Conservation (phyloP, 2,329 filamentous ascomycete species). For the Apiospora koreana region DNA sequence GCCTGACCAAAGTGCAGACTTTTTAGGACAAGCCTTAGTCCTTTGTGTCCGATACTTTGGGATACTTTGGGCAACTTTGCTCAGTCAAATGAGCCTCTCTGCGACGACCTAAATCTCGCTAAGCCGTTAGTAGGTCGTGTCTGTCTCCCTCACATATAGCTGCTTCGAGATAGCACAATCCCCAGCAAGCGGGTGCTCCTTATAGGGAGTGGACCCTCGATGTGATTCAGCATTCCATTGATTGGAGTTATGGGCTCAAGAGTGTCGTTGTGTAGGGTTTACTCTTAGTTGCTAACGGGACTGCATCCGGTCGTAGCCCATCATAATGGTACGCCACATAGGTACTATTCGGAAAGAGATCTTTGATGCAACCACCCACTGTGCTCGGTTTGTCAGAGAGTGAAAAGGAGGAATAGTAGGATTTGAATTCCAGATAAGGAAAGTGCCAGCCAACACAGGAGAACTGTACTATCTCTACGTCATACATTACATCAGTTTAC, state of each 20-base stretch:
- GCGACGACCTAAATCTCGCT: neutral
- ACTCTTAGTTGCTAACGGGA: neutral
- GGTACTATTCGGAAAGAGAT: neutral
- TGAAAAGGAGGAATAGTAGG: neutral
- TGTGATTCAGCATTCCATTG: neutral
- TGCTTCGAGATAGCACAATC: neutral
- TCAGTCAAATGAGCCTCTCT: neutral
- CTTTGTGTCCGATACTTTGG: no score
- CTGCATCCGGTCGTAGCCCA: neutral
- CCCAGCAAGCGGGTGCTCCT: neutral
- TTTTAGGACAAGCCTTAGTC: neutral
- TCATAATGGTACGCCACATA: neutral
- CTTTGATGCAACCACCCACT: neutral
- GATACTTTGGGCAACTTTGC: neutral
- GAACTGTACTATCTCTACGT: neutral
- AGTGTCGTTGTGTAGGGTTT: neutral
- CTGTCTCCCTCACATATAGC: neutral
- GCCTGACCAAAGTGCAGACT: neutral
- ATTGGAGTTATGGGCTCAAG: neutral
- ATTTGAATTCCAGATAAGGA: neutral
- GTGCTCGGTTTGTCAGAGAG: neutral
- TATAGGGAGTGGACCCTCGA: neutral
- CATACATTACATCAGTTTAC: neutral
- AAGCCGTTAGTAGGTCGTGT: neutral
- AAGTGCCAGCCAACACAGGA: neutral